These are phyloP conservation scores for Blastobotrys arbuscula DNA, from an alignment of 1,139 yeast species.

Conservation along the genomic window DNA sequence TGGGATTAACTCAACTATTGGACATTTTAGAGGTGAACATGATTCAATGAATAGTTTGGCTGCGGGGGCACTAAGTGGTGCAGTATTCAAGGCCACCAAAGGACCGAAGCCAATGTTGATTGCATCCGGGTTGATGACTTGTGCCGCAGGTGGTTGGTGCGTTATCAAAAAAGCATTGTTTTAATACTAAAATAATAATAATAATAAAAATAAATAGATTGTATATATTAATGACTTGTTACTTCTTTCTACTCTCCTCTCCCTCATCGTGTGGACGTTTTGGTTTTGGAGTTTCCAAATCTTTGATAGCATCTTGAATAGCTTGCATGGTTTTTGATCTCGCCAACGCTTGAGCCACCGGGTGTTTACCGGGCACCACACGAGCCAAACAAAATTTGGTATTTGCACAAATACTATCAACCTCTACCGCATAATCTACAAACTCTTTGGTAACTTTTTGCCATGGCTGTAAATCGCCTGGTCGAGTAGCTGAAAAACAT, in stretches of 20 bases:
- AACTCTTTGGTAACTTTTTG: conserved; percentile 50
- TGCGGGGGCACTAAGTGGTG: conserved; percentile 93
- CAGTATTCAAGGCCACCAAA: conserved; percentile 77
- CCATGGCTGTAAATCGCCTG: conserved; percentile 47
- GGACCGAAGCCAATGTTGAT: conserved; percentile 86
- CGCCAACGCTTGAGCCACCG: conserved; percentile 52
- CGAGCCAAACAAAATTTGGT: conserved; percentile 75
- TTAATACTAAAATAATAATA: background rate
- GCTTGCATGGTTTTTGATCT: conserved; percentile 53
- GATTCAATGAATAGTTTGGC: conserved; percentile 77
- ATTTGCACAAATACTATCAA: conserved; percentile 60
- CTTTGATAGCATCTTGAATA: conserved; percentile 2
- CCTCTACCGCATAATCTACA: conserved; percentile 46
- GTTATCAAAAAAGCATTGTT: conserved; percentile 52
- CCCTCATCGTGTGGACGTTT: background rate
- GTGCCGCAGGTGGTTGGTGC: conserved; percentile 93
- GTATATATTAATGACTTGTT: conserved; percentile 3
- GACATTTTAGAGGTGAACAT: conserved; percentile 75
- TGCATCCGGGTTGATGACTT: conserved; percentile 78
- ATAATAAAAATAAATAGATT: background rate
- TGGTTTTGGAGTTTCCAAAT: background rate
- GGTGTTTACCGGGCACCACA: conserved; percentile 73
- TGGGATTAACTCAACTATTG: conserved; percentile 73
- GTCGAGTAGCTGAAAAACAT: conserved; percentile 44
- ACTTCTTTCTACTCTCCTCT: background rate